Base-by-base conservation (phyloP, 306 rosid species). In the Comarum palustre region DNA sequence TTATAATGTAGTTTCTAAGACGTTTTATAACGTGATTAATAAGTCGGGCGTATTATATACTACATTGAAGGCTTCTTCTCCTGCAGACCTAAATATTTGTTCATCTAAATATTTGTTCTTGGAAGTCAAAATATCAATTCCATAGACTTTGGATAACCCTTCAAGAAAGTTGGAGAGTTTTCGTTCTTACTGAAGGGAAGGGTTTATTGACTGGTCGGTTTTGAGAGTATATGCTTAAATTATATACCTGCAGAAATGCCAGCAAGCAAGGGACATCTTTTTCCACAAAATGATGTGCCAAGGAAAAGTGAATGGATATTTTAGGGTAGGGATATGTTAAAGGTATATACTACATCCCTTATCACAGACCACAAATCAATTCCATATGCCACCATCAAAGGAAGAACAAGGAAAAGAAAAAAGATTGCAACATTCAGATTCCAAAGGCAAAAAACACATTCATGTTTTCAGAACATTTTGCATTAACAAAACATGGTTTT, bases 401-500 rank as follows among this genome's bases (percentile, higher is more conserved):
- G 20, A 16, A 8, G 43, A 39, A 39, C 11, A 42, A 45, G 15
- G 51, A 24, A 43, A 15, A 27, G 48, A n/a, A 13, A 8, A 54
- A 32, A 43, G 43, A 57, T 17, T n/a, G 31, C 2, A 14, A 34
- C 12, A 39, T 20, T 24, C 25, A 62, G 47, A 72, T 60, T 55
- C 68, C 46, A 11, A 32, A 61, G 7, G 6, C 62, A 0, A 32
- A 32, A 20, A 61, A 73, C 74, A 55, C 55, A 8, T 52, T 66
- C 57, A 73, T 4, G 69, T 27, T 62, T 42, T 41, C 64, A n/a
- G 12, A 43, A 12, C 57, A 54, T 68, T 32, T 45, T 39, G 8
- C 69, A 32, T 71, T 32, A 34, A 71, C 70, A 80, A 34, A 75
- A 78, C 84, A 57, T 34, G 39, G 47, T 9, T 34, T 42, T 50